Evolutionary conservation across 495 filamentous ascomycete genomes (phyloP).

Genomic region (Neurospora sp.): DNA sequence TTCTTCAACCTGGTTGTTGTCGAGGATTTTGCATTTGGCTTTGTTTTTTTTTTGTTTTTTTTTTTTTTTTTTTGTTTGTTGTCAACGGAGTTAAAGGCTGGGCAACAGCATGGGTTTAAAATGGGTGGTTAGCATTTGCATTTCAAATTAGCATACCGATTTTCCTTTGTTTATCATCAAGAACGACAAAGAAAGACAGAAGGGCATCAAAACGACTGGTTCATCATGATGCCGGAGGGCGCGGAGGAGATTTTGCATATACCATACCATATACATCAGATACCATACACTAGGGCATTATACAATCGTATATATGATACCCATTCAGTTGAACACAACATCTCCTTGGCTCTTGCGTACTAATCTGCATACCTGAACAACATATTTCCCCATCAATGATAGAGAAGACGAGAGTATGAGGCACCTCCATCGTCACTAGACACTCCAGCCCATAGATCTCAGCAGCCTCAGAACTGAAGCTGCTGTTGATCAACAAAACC

Average conservation of each 20-base stretch:
- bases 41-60: background rate
- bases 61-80: background rate
- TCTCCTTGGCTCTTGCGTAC: background rate
- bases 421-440: no score
- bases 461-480: background rate
- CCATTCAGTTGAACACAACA: background rate
- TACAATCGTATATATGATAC: background rate
- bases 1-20: background rate
- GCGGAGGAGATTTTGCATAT: background rate
- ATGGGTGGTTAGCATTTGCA: background rate
- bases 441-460: background rate
- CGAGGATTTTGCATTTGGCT: background rate
- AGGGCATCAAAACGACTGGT: background rate
- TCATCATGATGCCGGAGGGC: background rate
- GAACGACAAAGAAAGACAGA: background rate
- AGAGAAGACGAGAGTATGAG: no score
- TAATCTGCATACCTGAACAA: background rate
- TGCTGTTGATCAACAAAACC: background rate
- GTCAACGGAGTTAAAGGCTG: background rate
- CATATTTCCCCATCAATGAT: background rate
- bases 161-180: background rate
- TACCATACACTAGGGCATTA: background rate
- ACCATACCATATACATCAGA: background rate
- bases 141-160: background rate
- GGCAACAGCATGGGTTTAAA: background rate